Conservation (phyloP, 75 land plant species). For the Picea glauca region DNA sequence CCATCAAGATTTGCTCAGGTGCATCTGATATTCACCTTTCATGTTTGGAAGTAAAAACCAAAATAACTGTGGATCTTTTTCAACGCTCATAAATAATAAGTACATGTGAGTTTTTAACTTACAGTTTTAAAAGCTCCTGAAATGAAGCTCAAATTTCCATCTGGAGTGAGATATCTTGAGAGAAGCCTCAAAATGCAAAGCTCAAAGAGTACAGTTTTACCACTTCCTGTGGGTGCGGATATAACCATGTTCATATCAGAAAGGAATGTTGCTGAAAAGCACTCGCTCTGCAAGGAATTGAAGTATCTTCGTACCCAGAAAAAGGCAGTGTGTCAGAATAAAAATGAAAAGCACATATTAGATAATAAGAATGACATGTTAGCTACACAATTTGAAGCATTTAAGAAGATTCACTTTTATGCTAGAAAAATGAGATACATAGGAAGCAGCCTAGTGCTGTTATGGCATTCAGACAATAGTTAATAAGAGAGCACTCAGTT, state of each 20-base stretch:
- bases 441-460: not conserved
- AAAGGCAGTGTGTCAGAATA: not conserved
- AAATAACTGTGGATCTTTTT: not conserved
- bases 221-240: slow-evolving; percentile 98
- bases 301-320: slow-evolving; percentile 61
- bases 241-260: slow-evolving; percentile 90
- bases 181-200: slow-evolving; percentile 89
- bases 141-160: slow-evolving; percentile 49
- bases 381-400: not conserved
- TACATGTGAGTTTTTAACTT: slow-evolving; percentile 16
- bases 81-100: not conserved
- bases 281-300: slow-evolving; percentile 97
- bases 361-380: not conserved
- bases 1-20: not conserved
- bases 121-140: slow-evolving; percentile 84
- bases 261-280: slow-evolving; percentile 67
- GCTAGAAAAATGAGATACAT: not conserved
- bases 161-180: slow-evolving; percentile 53
- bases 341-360: not conserved
- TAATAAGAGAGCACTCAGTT: not conserved
- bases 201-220: slow-evolving; percentile 97
- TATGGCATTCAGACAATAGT: not conserved
- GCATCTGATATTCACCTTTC: not conserved
- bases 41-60: not conserved
- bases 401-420: not conserved